Evolutionary conservation across 2,329 filamentous ascomycete species (phyloP).

Genomic region (Mycogone perniciosa): DNA sequence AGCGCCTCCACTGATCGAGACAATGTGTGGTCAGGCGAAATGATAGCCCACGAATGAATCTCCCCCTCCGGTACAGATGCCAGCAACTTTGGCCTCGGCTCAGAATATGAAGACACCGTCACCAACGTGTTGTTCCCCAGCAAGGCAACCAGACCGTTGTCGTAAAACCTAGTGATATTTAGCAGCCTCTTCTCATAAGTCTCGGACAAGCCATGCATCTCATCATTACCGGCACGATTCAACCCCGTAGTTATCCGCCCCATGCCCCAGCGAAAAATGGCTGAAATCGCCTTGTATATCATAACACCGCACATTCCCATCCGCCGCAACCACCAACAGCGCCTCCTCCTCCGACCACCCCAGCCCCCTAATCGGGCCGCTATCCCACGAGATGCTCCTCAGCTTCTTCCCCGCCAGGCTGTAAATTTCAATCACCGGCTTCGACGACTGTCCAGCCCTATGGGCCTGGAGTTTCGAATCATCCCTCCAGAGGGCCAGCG

Average conservation of each 20-base stretch:
- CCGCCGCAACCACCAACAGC: conserved; percentile 77
- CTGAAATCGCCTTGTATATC: conserved; percentile 93
- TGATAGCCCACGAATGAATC: conserved; percentile 82
- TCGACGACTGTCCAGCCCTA: conserved; percentile 62
- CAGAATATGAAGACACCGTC: conserved; percentile 80
- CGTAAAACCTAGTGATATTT: conserved; percentile 59
- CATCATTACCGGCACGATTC: conserved; percentile 59
- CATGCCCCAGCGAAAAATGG: conserved; percentile 86
- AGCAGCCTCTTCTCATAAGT: neutral
- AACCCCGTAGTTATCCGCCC: conserved; percentile 82
- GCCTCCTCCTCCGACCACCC: conserved; percentile 97
- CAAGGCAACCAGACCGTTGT: conserved; percentile 85
- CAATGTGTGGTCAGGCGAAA: conserved; percentile 80
- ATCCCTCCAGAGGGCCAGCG: conserved; percentile 88
- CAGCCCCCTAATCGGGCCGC: conserved; percentile 76
- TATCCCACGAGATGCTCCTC: conserved; percentile 83
- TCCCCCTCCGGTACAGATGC: conserved; percentile 69
- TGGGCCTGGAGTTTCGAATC: conserved; percentile 77
- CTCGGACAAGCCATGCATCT: no score
- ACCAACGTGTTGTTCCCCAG: conserved; percentile 83
- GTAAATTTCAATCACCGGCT: conserved; percentile 88
- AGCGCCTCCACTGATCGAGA: conserved; percentile 91
- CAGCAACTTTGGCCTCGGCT: conserved; percentile 80
- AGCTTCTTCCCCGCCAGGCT: conserved; percentile 87
- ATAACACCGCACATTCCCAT: conserved; percentile 86